These are phyloP conservation scores for Lepiota venenata DNA, from an alignment of 768 basidiomycete species.

Conservation along the genomic window DNA sequence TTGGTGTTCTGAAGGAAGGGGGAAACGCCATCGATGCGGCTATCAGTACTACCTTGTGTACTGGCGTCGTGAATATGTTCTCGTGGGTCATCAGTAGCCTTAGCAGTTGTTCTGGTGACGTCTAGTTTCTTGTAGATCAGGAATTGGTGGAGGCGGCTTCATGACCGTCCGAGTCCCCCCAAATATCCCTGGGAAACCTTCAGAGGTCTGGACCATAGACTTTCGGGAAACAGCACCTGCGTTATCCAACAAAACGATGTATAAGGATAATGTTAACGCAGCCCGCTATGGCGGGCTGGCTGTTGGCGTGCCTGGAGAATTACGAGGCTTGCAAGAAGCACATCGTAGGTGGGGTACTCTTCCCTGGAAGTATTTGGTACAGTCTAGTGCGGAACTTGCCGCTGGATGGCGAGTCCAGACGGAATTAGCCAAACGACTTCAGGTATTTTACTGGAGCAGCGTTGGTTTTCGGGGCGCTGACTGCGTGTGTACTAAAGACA, in stretches of 20 bases:
- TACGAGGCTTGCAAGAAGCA: conserved; percentile 83
- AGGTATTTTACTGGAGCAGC: conserved; percentile 3
- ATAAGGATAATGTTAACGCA: conserved; percentile 43
- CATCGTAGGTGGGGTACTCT: conserved; percentile 80
- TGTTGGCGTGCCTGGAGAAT: conserved; percentile 89
- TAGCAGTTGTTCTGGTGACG: conserved; percentile 3
- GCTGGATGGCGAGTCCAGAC: conserved; percentile 73
- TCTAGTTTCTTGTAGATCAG: conserved; percentile 45
- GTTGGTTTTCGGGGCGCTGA: neutral
- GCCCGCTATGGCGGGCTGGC: conserved; percentile 76
- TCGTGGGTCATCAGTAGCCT: conserved; percentile 48
- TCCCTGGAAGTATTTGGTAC: conserved; percentile 74
- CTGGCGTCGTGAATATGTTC: conserved; percentile 87
- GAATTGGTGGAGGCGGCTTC: conserved; percentile 87
- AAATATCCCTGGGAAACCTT: conserved; percentile 30
- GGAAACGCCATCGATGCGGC: conserved; percentile 92
- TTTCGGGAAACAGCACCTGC: conserved; percentile 88
- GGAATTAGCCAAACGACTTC: conserved; percentile 74
- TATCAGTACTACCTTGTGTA: conserved; percentile 75
- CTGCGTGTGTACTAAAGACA: conserved; percentile 19
- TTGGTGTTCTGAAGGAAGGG: conserved; percentile 70
- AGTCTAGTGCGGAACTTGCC: conserved; percentile 74
- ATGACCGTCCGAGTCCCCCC: conserved; percentile 81
- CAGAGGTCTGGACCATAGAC: conserved; percentile 73
- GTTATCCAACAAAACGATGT: conserved; percentile 77